Percentiles rank a stretch among this genome's conserved stretches.
Conservation (phyloP, 176 grass and related monocot genomes). For the Zoysia japonica region DNA sequence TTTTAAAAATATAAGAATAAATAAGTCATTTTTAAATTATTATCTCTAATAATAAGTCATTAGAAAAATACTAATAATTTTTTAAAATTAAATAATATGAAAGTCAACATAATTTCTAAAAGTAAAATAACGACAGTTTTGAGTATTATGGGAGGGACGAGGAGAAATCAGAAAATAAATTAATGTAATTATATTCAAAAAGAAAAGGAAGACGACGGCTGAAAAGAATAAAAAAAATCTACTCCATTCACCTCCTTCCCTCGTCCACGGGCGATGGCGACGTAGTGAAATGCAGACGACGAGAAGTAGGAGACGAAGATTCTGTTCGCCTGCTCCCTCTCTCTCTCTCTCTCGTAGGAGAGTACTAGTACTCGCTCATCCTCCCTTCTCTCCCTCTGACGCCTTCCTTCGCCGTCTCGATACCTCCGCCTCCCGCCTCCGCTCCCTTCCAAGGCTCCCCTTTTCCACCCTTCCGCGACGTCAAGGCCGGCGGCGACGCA, state of each 20-base stretch:
- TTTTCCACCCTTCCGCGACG: conserved; percentile 16
- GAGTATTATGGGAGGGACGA: no score
- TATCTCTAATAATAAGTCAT: no score
- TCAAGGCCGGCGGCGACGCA: conserved; percentile 1
- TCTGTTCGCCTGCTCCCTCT: conserved; percentile 49
- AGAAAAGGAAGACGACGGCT: neutral
- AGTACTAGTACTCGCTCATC: conserved; percentile 7
- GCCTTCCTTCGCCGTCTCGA: conserved; percentile 36
- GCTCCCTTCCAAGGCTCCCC: conserved; percentile 30
- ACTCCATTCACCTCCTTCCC: neutral
- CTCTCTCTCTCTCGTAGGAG: conserved; percentile 3
- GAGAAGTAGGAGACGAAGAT: conserved; percentile 49
- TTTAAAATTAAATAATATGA: no score
- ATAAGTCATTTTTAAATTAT: no score
- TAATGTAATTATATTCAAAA: neutral
- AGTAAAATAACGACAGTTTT: no score
- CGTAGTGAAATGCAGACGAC: conserved; percentile 28
- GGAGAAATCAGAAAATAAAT: no score
- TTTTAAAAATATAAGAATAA: no score
- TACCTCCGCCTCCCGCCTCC: conserved; percentile 28
- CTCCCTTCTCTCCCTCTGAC: conserved; percentile 34
- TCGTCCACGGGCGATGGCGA: neutral
- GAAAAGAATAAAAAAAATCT: neutral
- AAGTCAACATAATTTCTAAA: no score
- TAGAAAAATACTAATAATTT: no score